Evolutionary conservation across 495 filamentous ascomycete genomes (phyloP).

Genomic region (Penicillium malachiteum): DNA sequence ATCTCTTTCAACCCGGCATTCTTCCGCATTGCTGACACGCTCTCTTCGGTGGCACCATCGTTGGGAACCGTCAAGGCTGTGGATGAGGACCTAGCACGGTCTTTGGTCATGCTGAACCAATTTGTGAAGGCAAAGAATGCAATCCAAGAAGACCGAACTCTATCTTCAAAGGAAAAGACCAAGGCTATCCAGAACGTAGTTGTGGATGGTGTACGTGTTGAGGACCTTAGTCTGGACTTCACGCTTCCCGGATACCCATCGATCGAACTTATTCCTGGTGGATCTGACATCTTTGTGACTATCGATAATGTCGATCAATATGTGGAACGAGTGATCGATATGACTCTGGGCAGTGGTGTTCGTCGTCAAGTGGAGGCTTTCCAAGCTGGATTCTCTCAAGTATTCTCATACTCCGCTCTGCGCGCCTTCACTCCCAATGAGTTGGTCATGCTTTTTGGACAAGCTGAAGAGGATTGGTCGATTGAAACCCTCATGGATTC

Average conservation of each 20-base stretch:
- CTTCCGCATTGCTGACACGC: conserved; percentile 86
- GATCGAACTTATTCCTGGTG: conserved; percentile 78
- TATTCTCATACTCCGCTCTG: conserved; percentile 91
- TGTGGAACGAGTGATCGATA: conserved; percentile 84
- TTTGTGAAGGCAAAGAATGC: conserved; percentile 80
- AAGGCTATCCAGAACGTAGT: conserved; percentile 63
- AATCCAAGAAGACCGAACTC: conserved; percentile 65
- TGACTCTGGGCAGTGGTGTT: conserved; percentile 86
- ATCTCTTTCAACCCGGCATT: conserved; percentile 97
- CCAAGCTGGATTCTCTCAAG: conserved; percentile 86
- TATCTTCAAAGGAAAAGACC: conserved; percentile 67
- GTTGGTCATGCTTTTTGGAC: conserved; percentile 93
- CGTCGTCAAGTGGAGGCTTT: conserved; percentile 89
- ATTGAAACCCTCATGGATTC: conserved; percentile 97
- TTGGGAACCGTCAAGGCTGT: conserved; percentile 91
- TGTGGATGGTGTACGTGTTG: conserved; percentile 72
- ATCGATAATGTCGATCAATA: conserved; percentile 89
- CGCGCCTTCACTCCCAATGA: conserved; percentile 95
- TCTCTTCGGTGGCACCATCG: conserved; percentile 73
- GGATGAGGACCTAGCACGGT: conserved; percentile 80
- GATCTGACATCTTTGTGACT: conserved; percentile 70
- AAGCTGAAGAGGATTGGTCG: conserved; percentile 94
- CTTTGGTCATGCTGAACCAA: conserved; percentile 82
- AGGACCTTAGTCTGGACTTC: conserved; percentile 90
- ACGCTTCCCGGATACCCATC: conserved; percentile 89